Evolutionary conservation across 495 filamentous ascomycete genomes (phyloP), one percentile per base, ranked within the genome.

Genomic region (Schizothecium vesticola): DNA sequence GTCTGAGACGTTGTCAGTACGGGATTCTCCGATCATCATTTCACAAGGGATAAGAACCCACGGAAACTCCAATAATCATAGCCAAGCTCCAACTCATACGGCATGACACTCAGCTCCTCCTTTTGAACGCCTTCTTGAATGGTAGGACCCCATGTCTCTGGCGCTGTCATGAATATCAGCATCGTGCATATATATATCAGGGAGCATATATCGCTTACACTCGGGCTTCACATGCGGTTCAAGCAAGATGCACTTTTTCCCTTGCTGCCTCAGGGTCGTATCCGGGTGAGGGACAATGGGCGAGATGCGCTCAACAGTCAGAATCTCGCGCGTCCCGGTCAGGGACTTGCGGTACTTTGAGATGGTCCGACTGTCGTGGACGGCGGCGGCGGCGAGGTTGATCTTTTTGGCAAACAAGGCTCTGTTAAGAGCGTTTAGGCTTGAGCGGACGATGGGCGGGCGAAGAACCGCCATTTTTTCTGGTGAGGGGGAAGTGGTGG

Each of bases 31-130:
- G n/a, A n/a, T 1, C 16, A 22, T 22, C 24, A 56, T 11, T 16
- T 19, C 5, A 7, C 33, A 60, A 24, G 11, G 23, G 22, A 5
- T 5, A 22, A 33, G 22, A 24, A 65, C 80, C 68, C 86, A 94
- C 92, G 81, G 76, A 92, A 93, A 51, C 80, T 88, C 93, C 93
- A 99, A 77, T 93, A 89, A 66, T 88, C 82, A 80, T 99, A 99
- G 62, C 90, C 86, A 67, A 99, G 81, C 43, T 83, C 74, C 51
- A 99, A 79, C 58, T 88, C 83, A 75, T 90, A 98, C 8, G 91
- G 89, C 13, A 90, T 81, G 33, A 98, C 73, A 16, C 82, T 81
- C 51, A 97, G 75, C 33, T 89, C 85, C 68, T 89, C 83, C 62
- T 82, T 84, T 61, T 88, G 74, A 1, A 94, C 86, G 25, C 92